These are phyloP conservation scores for Phytophthora pinifolia DNA, from an alignment of 352 stramenopile genomes.

Conservation along the genomic window DNA sequence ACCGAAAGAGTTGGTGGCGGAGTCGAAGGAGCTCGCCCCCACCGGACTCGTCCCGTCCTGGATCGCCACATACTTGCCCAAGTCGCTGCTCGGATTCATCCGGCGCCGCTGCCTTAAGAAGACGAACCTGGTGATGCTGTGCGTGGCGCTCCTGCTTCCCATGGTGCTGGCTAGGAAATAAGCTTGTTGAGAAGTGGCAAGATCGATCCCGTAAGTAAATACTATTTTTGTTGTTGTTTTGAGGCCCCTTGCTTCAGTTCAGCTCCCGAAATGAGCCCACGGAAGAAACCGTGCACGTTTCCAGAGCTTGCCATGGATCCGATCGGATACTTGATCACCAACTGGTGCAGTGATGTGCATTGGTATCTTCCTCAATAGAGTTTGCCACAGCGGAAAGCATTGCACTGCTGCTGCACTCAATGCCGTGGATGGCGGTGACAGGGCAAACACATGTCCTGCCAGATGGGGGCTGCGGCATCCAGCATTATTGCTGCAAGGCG, in stretches of 20 bases:
- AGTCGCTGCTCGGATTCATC: conserved; percentile 34
- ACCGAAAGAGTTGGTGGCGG: conserved; percentile 1
- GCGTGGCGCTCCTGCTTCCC: conserved; percentile 38
- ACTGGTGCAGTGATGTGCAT: no score
- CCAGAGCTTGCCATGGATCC: conserved; percentile 1
- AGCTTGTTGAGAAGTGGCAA: conserved; percentile 1
- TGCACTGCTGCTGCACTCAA: no score
- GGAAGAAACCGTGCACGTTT: conserved; percentile 11
- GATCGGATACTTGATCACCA: no score
- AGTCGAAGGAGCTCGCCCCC: conserved; percentile 13
- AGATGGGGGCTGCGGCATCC: background rate
- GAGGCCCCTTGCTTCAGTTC: no score
- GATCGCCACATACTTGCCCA: conserved; percentile 27
- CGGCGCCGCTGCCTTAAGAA: conserved; percentile 37
- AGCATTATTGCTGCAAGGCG: conserved; percentile 11
- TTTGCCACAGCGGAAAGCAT: no score
- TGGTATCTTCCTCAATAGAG: no score
- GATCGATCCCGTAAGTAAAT: conserved; percentile 2
- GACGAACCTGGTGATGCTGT: conserved; percentile 40
- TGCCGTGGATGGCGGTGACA: no score
- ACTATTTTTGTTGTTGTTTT: no score
- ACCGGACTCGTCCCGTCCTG: conserved; percentile 16
- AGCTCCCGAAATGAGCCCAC: conserved; percentile 1
- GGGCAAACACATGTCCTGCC: no score
- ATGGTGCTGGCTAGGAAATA: conserved; percentile 38